Evolutionary conservation across 23 red algal genomes (phyloP), one percentile per base, ranked within the genome.

Genomic region (Gracilaria gracilis): DNA sequence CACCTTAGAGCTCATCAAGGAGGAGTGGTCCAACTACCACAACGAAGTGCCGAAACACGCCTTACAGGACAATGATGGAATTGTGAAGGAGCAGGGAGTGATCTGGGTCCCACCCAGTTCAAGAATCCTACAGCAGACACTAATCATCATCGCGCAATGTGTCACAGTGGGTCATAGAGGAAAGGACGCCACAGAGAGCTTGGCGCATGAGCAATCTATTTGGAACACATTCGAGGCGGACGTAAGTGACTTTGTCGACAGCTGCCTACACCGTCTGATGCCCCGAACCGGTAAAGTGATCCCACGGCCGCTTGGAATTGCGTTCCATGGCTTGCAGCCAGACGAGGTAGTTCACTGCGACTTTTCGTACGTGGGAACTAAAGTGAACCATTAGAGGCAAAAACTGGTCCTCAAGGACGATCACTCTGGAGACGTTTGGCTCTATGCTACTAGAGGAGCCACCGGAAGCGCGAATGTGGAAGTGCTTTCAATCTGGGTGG

Each of bases 331-430:
- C 13, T 37, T 34, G 32, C 53, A 24, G 39, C 88, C 77, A 17
- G 83, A 91, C 32, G 77, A 91, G 57, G 58, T 91, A 37, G 78
- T 81, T 29, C 88, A 91, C 44, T 71, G 67, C 20, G 88, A 91
- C 21, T 91, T 81, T 51, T 31, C 83, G 13, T 91, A 42, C 57
- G 32, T 82, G 27, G 88, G 88, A 27, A 21, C 65, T 2, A 44
- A n/a, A 16, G 14, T 14, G 2, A 48, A 39, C 17, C 44, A 88
- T 48, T 2, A 76, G 11, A 88, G 54, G 53, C 77, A 88, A 28
- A 35, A 77, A n/a, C 67, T 88, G 12, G 14, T 88, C 34, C 40
- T 76, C 0, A 54, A 77, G 14, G 72, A 88, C 42, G 34, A 77
- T 20, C 67, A 28, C 34, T 34, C 65, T 46, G 42, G 42, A 46